Evolutionary conservation across 495 filamentous ascomycete genomes (phyloP).

Genomic region (Aspergillus taichungensis): DNA sequence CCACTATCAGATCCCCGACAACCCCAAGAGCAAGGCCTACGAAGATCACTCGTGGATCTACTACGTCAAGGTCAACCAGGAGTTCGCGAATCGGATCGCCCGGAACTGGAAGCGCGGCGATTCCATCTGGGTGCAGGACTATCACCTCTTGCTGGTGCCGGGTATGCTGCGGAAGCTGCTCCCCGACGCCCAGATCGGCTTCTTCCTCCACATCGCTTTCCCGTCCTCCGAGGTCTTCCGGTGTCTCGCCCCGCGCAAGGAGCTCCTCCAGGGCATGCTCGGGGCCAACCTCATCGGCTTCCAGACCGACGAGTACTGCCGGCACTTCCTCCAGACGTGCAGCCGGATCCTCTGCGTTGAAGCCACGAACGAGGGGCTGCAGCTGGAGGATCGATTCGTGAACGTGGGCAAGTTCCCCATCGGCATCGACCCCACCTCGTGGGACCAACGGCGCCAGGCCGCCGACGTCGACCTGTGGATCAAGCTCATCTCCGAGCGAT

Average conservation of each 20-base stretch:
- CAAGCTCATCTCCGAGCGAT: conserved; percentile 65
- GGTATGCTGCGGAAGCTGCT: conserved; percentile 77
- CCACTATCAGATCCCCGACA: conserved; percentile 93
- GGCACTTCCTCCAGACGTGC: conserved; percentile 90
- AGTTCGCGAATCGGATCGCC: conserved; percentile 80
- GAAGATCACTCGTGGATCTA: conserved; percentile 93
- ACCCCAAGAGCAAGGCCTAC: conserved; percentile 95
- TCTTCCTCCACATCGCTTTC: conserved; percentile 91
- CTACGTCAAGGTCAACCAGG: conserved; percentile 83
- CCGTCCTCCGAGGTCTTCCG: conserved; percentile 92
- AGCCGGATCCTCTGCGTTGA: conserved; percentile 79
- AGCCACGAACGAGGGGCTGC: conserved; percentile 75
- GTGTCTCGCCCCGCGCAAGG: conserved; percentile 73
- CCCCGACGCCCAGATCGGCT: conserved; percentile 86
- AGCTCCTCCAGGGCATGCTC: conserved; percentile 82
- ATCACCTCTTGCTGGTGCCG: conserved; percentile 88
- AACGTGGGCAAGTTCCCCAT: conserved; percentile 60
- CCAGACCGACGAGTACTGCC: conserved; percentile 84
- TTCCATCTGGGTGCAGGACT: conserved; percentile 89
- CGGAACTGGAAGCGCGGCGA: conserved; percentile 88
- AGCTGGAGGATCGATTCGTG: conserved; percentile 88
- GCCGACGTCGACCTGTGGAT: conserved; percentile 69
- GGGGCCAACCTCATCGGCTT: conserved; percentile 87
- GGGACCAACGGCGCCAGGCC: conserved; percentile 63
- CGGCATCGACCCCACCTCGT: conserved; percentile 73